Evolutionary conservation across 2,329 filamentous ascomycete genomes (phyloP), one percentile per base, ranked within the genome.

Genomic region (Triangularia verruculosa): DNA sequence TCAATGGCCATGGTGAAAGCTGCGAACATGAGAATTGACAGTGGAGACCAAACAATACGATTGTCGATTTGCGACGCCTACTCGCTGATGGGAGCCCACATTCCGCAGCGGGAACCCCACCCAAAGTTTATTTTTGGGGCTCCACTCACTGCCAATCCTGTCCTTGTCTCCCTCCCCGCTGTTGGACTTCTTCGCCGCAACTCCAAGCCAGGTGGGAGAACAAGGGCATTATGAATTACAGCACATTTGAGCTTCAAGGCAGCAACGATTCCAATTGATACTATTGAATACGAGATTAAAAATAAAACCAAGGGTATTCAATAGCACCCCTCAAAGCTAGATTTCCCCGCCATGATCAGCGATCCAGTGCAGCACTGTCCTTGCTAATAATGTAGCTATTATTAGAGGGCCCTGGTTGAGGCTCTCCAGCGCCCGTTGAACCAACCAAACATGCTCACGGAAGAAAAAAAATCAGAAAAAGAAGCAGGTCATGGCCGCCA

Each of bases 41-140:
- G 39, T 20, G 20, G n/a, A 47, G 3, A 43, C 7, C 39, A 39
- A n/a, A 39, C 34, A 47, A 47, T 47, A 47, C 17, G 39, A 47
- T 47, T 47, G 39, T 47, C n/a, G 11, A 20, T 20, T 20, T 9
- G n/a, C 34, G 34, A 39, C 7, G 24, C 20, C 20, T 5, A 30
- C n/a, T 30, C 32, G 28, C 27, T 57, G 54, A 27, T 12, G 20
- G 27, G 4, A 22, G n/a, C 15, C 54, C 22, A 12, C 17, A 34
- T 34, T 17, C 17, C 7, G 22, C 27, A 17, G 28, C 28, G 20
- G 32, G 32, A 47, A 57, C 54, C 32, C 32, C 15, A 34, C 28
- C 28, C 22, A 34, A 57, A 34, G n/a, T 57, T 57, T 57, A 57
- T 57, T 57, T 57, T 57, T 57, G 32, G 54, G 54, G 28, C n/a